phyloP scores from a whole-genome alignment of 2,329 filamentous ascomycete species.

The Aspergillus intermedius region DNA sequence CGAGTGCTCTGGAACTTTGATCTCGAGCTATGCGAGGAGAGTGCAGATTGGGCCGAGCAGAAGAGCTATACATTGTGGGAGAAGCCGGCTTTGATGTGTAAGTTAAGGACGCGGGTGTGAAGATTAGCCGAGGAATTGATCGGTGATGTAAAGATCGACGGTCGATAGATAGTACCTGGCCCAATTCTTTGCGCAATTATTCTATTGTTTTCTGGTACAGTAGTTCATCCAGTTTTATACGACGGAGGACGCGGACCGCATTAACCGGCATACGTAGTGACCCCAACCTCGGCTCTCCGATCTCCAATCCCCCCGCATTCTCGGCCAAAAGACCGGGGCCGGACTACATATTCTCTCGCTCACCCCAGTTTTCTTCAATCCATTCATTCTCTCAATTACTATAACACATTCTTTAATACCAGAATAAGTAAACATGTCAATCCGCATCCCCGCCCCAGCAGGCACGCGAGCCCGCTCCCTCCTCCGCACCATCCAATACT shows the following conservation, averaged over 20 bases:
- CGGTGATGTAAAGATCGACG: too few relatives aligned
- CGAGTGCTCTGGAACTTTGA: slow-evolving; percentile 47
- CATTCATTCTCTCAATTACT: neutral
- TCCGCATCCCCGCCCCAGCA: slow-evolving; percentile 42
- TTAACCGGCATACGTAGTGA: too few relatives aligned
- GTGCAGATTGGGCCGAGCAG: slow-evolving; percentile 33
- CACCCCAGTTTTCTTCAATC: neutral
- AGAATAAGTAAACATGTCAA: neutral
- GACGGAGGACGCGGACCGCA: too few relatives aligned
- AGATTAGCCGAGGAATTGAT: too few relatives aligned
- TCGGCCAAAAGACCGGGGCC: neutral
- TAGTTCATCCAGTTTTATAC: too few relatives aligned
- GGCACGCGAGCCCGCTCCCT: slow-evolving; percentile 50
- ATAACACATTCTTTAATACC: slow-evolving; percentile 32
- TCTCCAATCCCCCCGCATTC: slow-evolving; percentile 3
- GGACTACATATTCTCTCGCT: neutral
- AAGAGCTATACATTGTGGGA: slow-evolving; percentile 34
- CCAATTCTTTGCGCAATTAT: too few relatives aligned
- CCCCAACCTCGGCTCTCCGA: neutral
- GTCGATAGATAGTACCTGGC: too few relatives aligned
- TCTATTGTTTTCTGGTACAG: too few relatives aligned
- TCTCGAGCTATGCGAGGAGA: slow-evolving; percentile 33
- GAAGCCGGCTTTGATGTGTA: slow-evolving; percentile 27
- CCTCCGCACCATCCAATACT: slow-evolving; percentile 84
- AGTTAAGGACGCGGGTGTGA: neutral